phyloP scores from a whole-genome alignment of 306 rosid species.

The Rosa rugosa region DNA sequence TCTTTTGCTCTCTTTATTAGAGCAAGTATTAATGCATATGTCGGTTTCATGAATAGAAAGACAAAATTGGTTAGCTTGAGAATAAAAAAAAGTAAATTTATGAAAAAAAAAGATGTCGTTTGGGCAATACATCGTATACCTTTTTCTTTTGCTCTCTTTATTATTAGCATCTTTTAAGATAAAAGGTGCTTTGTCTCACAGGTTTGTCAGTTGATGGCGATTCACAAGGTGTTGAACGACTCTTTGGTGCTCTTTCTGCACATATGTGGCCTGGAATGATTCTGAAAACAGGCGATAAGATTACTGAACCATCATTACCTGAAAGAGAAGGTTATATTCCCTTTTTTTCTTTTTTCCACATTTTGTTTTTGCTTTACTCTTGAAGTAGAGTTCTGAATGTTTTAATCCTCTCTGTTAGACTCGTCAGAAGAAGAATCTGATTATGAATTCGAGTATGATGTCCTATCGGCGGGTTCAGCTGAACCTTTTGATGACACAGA shows the following conservation, averaged over 20 bases:
- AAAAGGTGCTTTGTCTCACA: constrained; percentile 33
- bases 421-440: constrained; percentile 87
- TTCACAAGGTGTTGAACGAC: constrained; percentile 87
- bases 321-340: constrained; percentile 59
- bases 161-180: constrained; percentile 7
- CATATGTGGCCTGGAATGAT: constrained; percentile 98
- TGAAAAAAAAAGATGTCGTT: not conserved
- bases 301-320: constrained; percentile 60
- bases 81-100: not conserved
- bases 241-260: constrained; percentile 85
- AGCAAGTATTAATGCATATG: too few species aligned
- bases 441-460: constrained; percentile 74
- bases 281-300: constrained; percentile 74
- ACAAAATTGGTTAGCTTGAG: too few species aligned
- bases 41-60: too few species aligned
- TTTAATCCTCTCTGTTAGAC: constrained; percentile 43
- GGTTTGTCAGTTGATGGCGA: constrained; percentile 83
- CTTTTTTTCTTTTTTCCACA: not conserved
- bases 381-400: constrained; percentile 25
- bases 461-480: constrained; percentile 61
- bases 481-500: constrained; percentile 74
- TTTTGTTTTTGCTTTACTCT: constrained; percentile 1
- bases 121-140: not conserved
- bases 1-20: not conserved
- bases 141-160: not conserved